Percentiles rank a stretch among this genome's conserved stretches.
Conservation (phyloP, 768 basidiomycete species). For the Nidula microcarpa region DNA sequence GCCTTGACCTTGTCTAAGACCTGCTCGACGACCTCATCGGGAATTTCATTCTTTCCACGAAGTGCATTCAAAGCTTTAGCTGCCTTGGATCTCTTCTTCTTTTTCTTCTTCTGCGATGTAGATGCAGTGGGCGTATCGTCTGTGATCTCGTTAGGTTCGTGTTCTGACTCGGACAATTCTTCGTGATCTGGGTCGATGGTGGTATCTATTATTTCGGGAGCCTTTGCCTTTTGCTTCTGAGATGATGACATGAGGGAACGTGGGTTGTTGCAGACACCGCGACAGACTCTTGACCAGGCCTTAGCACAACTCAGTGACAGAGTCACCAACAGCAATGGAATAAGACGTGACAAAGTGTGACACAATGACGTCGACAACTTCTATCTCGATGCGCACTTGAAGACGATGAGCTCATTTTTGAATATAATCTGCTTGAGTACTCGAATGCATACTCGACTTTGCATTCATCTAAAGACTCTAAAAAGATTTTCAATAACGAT, state of each 20-base stretch:
- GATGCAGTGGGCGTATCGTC: conserved; percentile 28
- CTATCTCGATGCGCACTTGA: no score
- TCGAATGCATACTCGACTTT: no score
- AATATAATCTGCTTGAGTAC: no score
- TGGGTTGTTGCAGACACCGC: not conserved
- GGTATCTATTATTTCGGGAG: conserved; percentile 36
- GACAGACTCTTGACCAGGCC: not conserved
- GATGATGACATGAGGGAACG: conserved; percentile 25
- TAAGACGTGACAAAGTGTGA: no score
- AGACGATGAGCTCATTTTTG: no score
- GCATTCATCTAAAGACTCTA: no score
- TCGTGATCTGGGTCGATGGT: conserved; percentile 30
- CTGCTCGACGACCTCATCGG: conserved; percentile 60
- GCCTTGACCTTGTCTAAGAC: conserved; percentile 66
- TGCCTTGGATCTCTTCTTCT: conserved; percentile 81
- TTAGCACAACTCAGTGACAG: no score
- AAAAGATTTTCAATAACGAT: no score
- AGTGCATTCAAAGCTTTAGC: conserved; percentile 47
- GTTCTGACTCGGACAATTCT: conserved; percentile 23
- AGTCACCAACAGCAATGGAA: no score
- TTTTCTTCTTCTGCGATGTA: conserved; percentile 62
- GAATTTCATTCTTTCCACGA: conserved; percentile 47
- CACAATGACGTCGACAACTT: no score
- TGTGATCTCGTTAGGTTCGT: conserved; percentile 19
- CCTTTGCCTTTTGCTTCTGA: conserved; percentile 37